Evolutionary conservation across 2,329 filamentous ascomycete species (phyloP), one percentile per base, ranked within the genome.

Genomic region (Fusarium agapanthi): DNA sequence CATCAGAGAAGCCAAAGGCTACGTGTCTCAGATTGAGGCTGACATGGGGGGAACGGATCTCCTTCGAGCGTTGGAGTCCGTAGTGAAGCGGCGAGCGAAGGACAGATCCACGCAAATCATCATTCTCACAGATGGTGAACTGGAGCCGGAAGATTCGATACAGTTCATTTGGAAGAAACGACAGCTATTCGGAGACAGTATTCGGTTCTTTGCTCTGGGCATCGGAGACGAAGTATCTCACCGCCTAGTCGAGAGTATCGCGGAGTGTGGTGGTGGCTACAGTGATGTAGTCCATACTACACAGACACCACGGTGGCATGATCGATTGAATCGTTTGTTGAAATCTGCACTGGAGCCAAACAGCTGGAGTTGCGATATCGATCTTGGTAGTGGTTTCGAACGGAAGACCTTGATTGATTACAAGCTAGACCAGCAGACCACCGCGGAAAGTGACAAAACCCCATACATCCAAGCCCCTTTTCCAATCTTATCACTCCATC

Each of bases 181-280:
- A 0, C 47, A 61, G 14, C 2, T 26, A 0, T 10, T 61, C 0
- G 28, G 30, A 4, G 22, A 61, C 0, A 35, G 5, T 0, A 12
- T 61, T 14, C 47, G 57, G 0, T 61, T 61, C 24, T 61, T 61
- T 7, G 30, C 57, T 0, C 15, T 61, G 0, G 57, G 57, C 0
- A 54, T 61, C 2, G 57, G 57, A 1, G 57, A 24, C 0, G 7
- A 35, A 1, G 47, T 54, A 0, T 43, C 57, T 6, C 57, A 43
- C 0, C 37, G 37, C 1, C 9, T 61, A 0, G 30, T 61, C 0
- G 57, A 61, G 26, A 61, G 57, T 11, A 54, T 61, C 2, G 57
- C 57, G 3, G 57, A 61, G 9, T 34, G n/a, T 4, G 57, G 57
- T 7, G 57, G 57, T 1, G 57, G 57, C 3, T 54, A 26, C 20